phyloP scores from a whole-genome alignment of 2,329 filamentous ascomycete species.

The Monosporascus sp. region DNA sequence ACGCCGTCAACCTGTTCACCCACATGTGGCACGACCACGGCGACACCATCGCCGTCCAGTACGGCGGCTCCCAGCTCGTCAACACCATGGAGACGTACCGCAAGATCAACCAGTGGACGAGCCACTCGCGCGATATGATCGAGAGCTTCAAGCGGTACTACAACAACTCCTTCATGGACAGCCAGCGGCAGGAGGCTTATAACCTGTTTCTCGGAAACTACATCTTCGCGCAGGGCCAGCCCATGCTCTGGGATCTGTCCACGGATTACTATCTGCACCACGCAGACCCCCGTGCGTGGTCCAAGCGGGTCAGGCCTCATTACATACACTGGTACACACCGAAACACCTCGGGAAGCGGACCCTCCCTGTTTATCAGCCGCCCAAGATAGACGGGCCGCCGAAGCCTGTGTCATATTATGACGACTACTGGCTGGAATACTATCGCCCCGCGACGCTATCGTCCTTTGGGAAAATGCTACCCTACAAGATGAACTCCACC shows the following conservation, averaged over 20 bases:
- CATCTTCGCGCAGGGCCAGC: slow-evolving; percentile 78
- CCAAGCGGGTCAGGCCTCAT: slow-evolving; percentile 55
- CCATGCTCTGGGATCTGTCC: slow-evolving; percentile 93
- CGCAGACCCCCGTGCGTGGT: slow-evolving; percentile 71
- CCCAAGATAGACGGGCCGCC: slow-evolving; percentile 31
- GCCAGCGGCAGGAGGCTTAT: slow-evolving; percentile 96
- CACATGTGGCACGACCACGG: slow-evolving; percentile 98
- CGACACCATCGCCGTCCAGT: slow-evolving; percentile 96
- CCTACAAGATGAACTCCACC: slow-evolving; percentile 87
- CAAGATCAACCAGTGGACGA: slow-evolving; percentile 98
- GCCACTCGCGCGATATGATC: slow-evolving; percentile 96
- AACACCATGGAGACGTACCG: slow-evolving; percentile 99
- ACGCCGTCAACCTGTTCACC: slow-evolving; percentile 92
- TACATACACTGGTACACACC: slow-evolving; percentile 92
- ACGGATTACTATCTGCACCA: slow-evolving; percentile 98
- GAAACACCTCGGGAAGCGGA: slow-evolving; percentile 60
- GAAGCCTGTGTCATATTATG: slow-evolving; percentile 59
- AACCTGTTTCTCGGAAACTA: slow-evolving; percentile 97
- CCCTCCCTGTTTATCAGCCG: slow-evolving; percentile 45
- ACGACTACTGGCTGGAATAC: slow-evolving; percentile 97
- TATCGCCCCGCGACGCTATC: slow-evolving; percentile 86
- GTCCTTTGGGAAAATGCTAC: slow-evolving; percentile 86
- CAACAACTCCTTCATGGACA: slow-evolving; percentile 96
- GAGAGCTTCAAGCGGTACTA: slow-evolving; percentile 99
- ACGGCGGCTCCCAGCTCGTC: slow-evolving; percentile 93